phyloP scores from a whole-genome alignment of 140 eudicot genomes.

The Stevia rebaudiana region DNA sequence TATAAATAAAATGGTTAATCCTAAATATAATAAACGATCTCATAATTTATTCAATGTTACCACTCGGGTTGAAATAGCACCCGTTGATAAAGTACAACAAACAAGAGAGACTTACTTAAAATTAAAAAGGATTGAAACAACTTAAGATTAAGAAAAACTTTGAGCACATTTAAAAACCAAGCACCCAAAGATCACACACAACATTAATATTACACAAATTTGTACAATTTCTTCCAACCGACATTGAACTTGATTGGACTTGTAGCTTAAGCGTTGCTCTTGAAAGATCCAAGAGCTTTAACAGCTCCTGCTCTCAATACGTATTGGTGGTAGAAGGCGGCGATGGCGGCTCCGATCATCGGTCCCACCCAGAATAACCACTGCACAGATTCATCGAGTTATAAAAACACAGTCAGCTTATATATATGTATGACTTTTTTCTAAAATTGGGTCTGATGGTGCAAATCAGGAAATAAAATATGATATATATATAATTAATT shows the following conservation, averaged over 20 bases:
- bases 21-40: background rate
- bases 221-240: constrained; percentile 15
- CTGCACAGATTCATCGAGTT: constrained; percentile 30
- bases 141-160: background rate
- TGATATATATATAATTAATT: background rate
- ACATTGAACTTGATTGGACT: background rate
- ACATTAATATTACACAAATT: background rate
- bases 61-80: background rate
- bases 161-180: constrained; percentile 9
- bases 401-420: too few species aligned
- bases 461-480: too few species aligned
- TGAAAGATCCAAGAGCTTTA: constrained; percentile 69
- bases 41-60: background rate
- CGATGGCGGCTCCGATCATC: constrained; percentile 78
- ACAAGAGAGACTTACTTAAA: background rate
- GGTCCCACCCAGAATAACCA: constrained; percentile 97
- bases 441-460: too few species aligned
- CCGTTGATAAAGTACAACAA: constrained; percentile 7
- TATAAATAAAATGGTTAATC: background rate
- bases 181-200: constrained; percentile 3
- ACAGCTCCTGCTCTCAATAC: constrained; percentile 64
- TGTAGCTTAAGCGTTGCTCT: constrained; percentile 41
- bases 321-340: constrained; percentile 70
- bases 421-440: too few species aligned
- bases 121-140: background rate